These are phyloP conservation scores for Echinochloa phyllopogon DNA, from an alignment of 176 grass and related monocot genomes.

Conservation along the genomic window DNA sequence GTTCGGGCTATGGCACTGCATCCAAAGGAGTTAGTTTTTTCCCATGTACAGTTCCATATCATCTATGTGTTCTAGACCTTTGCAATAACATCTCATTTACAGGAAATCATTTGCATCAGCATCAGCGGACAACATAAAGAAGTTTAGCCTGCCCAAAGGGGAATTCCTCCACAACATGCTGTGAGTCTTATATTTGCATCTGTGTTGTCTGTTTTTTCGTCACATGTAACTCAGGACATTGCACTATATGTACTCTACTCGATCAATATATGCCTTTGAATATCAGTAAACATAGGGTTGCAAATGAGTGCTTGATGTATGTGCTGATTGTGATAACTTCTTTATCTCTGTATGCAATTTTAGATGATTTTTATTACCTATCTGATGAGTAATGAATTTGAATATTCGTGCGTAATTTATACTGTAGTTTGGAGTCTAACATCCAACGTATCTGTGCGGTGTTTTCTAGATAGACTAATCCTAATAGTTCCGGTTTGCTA, in stretches of 20 bases:
- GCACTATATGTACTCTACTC: not conserved
- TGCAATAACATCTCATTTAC: slow-evolving; percentile 35
- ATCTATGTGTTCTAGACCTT: slow-evolving; percentile 18
- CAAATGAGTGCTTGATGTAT: not conserved
- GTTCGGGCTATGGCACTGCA: slow-evolving; percentile 94
- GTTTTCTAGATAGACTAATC: not conserved
- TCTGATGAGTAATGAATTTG: not conserved
- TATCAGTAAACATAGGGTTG: slow-evolving; percentile 1
- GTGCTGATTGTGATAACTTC: not conserved
- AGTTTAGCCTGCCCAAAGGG: slow-evolving; percentile 88
- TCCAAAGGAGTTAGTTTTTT: slow-evolving; percentile 80
- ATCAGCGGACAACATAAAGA: slow-evolving; percentile 98
- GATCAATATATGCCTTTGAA: not conserved
- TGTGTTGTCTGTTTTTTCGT: not conserved
- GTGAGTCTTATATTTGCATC: slow-evolving; percentile 52
- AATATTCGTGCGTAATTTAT: slow-evolving; percentile 16
- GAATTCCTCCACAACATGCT: slow-evolving; percentile 99
- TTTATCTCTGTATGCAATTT: not conserved
- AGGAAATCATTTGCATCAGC: slow-evolving; percentile 95
- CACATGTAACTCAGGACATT: slow-evolving; percentile 11
- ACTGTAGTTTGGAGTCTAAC: slow-evolving; percentile 21
- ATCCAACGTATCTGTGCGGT: not conserved
- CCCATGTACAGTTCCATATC: slow-evolving; percentile 29
- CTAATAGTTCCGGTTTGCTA: not conserved
- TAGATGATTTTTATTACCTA: not conserved